Base-by-base conservation (phyloP, 768 basidiomycete genomes). In the Pleurotus giganteus region DNA sequence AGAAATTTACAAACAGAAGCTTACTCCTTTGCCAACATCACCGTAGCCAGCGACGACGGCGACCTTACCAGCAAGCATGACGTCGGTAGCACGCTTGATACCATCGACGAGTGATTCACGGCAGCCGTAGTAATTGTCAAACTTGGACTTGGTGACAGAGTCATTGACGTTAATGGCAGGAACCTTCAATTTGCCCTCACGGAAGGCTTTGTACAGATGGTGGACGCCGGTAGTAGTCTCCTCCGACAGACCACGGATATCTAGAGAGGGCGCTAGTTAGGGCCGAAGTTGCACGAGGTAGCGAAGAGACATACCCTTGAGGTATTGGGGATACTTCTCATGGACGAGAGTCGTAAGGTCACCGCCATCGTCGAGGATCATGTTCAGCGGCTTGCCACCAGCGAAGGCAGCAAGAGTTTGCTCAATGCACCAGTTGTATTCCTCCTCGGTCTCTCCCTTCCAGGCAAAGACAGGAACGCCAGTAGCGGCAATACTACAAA, bases 161-260 rank as follows among this genome's bases (percentile, higher is more conserved):
- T 97, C 95, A 73, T 98, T 98, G 68, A 99, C 97, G 73, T 99
- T 99, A 82, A 99, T 98, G 59, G 97, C 97, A 57, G 97, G 96
- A 61, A 98, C 81, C 80, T 94, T 96, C 68, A 99, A 85, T 70
- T 82, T 91, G 63, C 95, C 96, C 42, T 97, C 94, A 62, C 93
- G 87, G 89, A 94, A 90, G 57, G 89, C 86, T 81, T 95, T 96
- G 88, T 98, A 98, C 26, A 99, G 81, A 77, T 98, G 95, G 79
- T 98, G 97, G 37, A 98, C 96, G 80, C 97, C 97, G 51, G 97
- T 98, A 58, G 97, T 99, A 61, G 97, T 99, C 80, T 99, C 97
- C 79, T 99, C 97, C 50, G 96, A 98, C 58, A 99, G 74, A 76
- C 97, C 97, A 41, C 84, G 84, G 74, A 97, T 88, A 60, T 82